These are phyloP conservation scores for Letharia columbiana DNA, from an alignment of 495 filamentous ascomycete genomes.

Conservation along the genomic window DNA sequence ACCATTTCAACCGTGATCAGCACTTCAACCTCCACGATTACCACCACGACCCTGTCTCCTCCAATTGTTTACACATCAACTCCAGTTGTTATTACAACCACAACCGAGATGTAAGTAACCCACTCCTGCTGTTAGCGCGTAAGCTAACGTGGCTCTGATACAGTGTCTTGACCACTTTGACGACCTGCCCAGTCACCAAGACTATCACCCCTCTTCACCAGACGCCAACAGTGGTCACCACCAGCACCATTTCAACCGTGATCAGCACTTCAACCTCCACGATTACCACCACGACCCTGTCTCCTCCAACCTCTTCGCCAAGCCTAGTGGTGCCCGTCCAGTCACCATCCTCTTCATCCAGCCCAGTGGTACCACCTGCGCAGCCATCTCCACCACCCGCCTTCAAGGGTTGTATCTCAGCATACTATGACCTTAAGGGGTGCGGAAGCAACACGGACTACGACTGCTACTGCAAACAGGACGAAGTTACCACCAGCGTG, in stretches of 20 bases:
- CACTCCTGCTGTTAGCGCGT: not conserved
- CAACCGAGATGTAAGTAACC: not conserved
- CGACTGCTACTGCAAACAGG: slow-evolving; percentile 78
- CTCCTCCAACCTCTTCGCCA: slow-evolving; percentile 18
- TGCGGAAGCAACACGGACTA: slow-evolving; percentile 80
- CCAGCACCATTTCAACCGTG: slow-evolving; percentile 32
- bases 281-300: slow-evolving; percentile 27
- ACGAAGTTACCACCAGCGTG: slow-evolving; percentile 67
- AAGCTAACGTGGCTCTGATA: not conserved
- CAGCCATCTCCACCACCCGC: slow-evolving; percentile 27
- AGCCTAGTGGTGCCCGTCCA: slow-evolving; percentile 12
- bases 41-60: slow-evolving; percentile 22
- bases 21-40: slow-evolving; percentile 36
- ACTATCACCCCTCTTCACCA: slow-evolving; percentile 33
- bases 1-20: slow-evolving; percentile 34
- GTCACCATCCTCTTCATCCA: slow-evolving; percentile 22
- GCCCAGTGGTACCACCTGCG: slow-evolving; percentile 29
- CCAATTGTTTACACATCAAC: slow-evolving; percentile 4
- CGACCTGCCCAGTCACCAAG: slow-evolving; percentile 38
- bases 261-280: slow-evolving; percentile 36
- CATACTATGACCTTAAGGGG: slow-evolving; percentile 62
- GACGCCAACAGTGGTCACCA: slow-evolving; percentile 24
- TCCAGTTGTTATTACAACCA: not conserved
- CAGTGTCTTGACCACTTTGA: slow-evolving; percentile 33
- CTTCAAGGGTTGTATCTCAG: slow-evolving; percentile 87